phyloP scores from a whole-genome alignment of 2,329 filamentous ascomycete genomes.

The Diplodia intermedia region DNA sequence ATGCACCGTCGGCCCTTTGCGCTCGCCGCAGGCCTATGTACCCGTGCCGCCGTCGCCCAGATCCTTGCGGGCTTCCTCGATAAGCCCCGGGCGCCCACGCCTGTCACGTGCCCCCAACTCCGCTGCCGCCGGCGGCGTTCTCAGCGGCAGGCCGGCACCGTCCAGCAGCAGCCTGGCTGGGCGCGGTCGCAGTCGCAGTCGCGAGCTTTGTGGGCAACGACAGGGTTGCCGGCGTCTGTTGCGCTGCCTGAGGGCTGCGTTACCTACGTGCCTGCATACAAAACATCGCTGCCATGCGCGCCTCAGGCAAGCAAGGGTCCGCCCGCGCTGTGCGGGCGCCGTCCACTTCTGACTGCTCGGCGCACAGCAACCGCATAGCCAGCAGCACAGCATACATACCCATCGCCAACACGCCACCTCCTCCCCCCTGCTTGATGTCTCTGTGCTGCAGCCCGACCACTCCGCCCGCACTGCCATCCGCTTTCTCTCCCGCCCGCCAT shows the following conservation, averaged over 20 bases:
- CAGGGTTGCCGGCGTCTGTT: conserved; percentile 8
- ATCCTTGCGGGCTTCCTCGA: neutral
- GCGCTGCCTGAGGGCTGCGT: conserved; percentile 5
- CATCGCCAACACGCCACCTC: conserved; percentile 3
- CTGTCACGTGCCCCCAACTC: neutral
- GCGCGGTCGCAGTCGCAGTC: neutral
- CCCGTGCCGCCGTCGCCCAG: neutral
- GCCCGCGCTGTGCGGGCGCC: neutral
- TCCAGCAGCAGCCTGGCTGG: neutral
- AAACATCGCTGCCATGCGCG: neutral
- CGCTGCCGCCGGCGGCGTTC: neutral
- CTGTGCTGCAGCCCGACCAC: conserved; percentile 1
- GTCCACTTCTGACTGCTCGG: conserved; percentile 11
- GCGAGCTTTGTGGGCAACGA: neutral
- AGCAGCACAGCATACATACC: neutral
- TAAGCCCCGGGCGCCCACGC: conserved; percentile 7
- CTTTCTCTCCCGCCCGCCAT: conserved; percentile 41
- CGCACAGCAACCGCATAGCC: conserved; percentile 7
- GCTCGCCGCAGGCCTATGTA: conserved; percentile 1
- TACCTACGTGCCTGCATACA: conserved; percentile 1
- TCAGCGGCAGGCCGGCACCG: neutral
- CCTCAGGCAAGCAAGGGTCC: conserved; percentile 9
- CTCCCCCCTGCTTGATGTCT: conserved; percentile 21
- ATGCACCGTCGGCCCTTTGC: conserved; percentile 1
- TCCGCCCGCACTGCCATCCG: neutral